These are phyloP conservation scores for Hansenula anomala DNA, from an alignment of 1,139 yeast genomes.

Conservation along the genomic window DNA sequence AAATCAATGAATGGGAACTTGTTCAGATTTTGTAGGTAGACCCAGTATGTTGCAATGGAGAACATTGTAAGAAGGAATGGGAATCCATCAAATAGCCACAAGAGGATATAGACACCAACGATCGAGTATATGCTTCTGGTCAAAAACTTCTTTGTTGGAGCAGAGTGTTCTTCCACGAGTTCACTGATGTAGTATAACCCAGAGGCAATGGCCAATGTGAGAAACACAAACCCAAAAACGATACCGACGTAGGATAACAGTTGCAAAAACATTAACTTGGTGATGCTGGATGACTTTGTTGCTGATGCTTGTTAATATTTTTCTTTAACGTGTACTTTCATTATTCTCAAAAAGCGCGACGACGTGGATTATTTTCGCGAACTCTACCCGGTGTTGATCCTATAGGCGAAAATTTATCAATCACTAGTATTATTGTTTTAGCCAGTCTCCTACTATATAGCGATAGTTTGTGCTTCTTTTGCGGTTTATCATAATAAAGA, in stretches of 20 bases:
- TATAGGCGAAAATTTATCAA: no score
- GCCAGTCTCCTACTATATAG: no score
- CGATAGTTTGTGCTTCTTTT: no score
- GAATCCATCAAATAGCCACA: constrained; percentile 70
- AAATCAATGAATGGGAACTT: constrained; percentile 82
- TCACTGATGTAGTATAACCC: constrained; percentile 90
- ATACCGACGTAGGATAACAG: constrained; percentile 65
- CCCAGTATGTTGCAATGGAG: constrained; percentile 63
- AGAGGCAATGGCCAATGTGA: constrained; percentile 74
- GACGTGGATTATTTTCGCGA: background rate
- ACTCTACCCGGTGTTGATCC: background rate
- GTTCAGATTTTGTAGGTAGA: constrained; percentile 71
- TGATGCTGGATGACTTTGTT: background rate
- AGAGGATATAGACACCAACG: constrained; percentile 45
- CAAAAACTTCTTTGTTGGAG: constrained; percentile 71
- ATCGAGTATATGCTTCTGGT: constrained; percentile 57
- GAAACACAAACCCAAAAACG: constrained; percentile 66
- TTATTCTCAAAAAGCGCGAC: background rate
- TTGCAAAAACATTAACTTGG: constrained; percentile 40
- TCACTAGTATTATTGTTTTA: no score
- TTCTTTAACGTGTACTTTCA: no score
- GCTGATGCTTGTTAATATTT: background rate
- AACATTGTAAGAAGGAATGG: constrained; percentile 64
- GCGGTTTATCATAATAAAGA: no score
- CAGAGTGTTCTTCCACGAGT: constrained; percentile 89